phyloP scores from a whole-genome alignment of 2,329 filamentous ascomycete genomes.

The Aspergillus oerlinghausenensis region DNA sequence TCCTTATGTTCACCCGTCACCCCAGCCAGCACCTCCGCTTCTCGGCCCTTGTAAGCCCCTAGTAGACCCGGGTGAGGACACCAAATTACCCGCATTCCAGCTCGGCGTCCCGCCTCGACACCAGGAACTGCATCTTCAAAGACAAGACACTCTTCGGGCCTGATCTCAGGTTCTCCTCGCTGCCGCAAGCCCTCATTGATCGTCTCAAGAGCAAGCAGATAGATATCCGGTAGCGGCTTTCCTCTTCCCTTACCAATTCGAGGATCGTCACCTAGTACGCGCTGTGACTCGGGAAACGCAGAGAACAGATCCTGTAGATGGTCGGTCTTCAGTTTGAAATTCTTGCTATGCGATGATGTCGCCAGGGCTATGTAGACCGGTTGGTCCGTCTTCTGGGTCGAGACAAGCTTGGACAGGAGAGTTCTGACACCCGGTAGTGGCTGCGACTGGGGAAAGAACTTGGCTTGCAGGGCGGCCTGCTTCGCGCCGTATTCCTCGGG shows the following conservation, averaged over 20 bases:
- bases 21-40: conserved; percentile 79
- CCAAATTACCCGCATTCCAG: conserved; percentile 94
- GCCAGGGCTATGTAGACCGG: conserved; percentile 78
- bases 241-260: conserved; percentile 75
- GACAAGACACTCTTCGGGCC: conserved; percentile 83
- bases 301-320: conserved; percentile 50
- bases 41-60: conserved; percentile 69
- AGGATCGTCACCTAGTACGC: conserved; percentile 79
- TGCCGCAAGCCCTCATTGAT: conserved; percentile 69
- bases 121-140: conserved; percentile 95
- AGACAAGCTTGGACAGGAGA: conserved; percentile 51
- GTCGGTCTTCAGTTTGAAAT: conserved; percentile 71
- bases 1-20: conserved; percentile 66
- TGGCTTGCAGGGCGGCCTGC: conserved; percentile 59
- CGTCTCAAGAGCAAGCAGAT: conserved; percentile 75
- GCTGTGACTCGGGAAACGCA: conserved; percentile 62
- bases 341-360: conserved; percentile 67
- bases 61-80: conserved; percentile 76
- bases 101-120: conserved; percentile 82
- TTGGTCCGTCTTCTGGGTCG: conserved; percentile 32
- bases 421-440: conserved; percentile 73
- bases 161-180: conserved; percentile 57
- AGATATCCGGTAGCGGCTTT: conserved; percentile 94
- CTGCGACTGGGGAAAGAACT: conserved; percentile 69
- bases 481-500: conserved; percentile 61